phyloP scores from a whole-genome alignment of 768 basidiomycete genomes.

The Melanogaster broomeanus region DNA sequence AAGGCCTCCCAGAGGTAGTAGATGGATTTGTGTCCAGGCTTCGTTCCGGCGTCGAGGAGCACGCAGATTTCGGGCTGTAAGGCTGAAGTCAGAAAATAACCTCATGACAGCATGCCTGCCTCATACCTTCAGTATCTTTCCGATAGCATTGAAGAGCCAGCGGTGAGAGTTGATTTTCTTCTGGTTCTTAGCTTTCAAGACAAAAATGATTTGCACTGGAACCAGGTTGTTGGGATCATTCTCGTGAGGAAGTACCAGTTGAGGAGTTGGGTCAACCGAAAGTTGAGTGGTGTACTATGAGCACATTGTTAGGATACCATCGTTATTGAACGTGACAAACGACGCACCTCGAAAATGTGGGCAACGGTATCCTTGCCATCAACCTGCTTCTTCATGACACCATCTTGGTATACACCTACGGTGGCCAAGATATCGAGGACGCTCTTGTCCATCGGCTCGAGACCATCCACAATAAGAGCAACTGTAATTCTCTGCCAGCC shows the following conservation, averaged over 20 bases:
- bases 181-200: slow-evolving; percentile 91
- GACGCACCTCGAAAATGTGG: slow-evolving; percentile 88
- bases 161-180: slow-evolving; percentile 97
- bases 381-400: slow-evolving; percentile 91
- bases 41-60: slow-evolving; percentile 93
- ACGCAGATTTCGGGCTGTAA: slow-evolving; percentile 87
- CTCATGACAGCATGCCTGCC: slow-evolving; percentile 13
- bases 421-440: slow-evolving; percentile 88
- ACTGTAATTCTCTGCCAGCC: slow-evolving; percentile 93
- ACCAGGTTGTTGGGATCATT: slow-evolving; percentile 92
- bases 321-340: background rate
- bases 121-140: slow-evolving; percentile 68
- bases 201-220: slow-evolving; percentile 89
- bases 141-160: slow-evolving; percentile 95
- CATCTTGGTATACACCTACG: slow-evolving; percentile 92
- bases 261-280: slow-evolving; percentile 88
- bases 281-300: slow-evolving; percentile 93
- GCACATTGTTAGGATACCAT: slow-evolving; percentile 4
- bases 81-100: background rate
- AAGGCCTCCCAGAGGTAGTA: slow-evolving; percentile 95
- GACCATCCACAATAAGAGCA: slow-evolving; percentile 88
- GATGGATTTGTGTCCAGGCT: slow-evolving; percentile 94
- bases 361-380: slow-evolving; percentile 89
- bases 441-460: slow-evolving; percentile 95
- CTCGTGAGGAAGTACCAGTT: slow-evolving; percentile 86